phyloP scores from a whole-genome alignment of 1,284 basidiomycete genomes.

The Stereum hirsutum region DNA sequence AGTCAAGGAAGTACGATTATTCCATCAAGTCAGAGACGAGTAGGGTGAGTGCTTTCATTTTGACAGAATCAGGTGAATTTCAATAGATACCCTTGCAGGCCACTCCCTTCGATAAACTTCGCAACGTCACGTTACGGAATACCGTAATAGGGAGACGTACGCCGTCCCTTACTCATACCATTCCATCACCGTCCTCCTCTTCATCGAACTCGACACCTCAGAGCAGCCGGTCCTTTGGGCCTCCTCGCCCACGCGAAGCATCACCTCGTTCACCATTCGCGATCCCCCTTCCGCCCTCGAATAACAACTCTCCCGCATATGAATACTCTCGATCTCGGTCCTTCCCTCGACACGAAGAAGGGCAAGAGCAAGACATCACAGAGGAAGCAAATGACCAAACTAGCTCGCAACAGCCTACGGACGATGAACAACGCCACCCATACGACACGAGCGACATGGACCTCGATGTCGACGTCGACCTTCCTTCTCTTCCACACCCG shows the following conservation, averaged over 20 bases:
- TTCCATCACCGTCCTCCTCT: conserved; percentile 54
- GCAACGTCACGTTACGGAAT: conserved; percentile 51
- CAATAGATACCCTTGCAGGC: conserved; percentile 50
- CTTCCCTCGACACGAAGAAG: background rate
- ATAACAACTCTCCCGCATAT: conserved; percentile 28
- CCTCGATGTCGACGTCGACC: conserved; percentile 2
- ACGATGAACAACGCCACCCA: background rate
- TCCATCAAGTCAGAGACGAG: conserved; percentile 54
- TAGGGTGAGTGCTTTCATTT: conserved; percentile 31
- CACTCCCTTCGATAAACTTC: conserved; percentile 58
- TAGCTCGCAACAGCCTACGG: conserved; percentile 4
- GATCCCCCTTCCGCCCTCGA: conserved; percentile 47
- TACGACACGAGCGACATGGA: conserved; percentile 4
- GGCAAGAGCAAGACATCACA: conserved; percentile 4
- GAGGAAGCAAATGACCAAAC: too few species aligned
- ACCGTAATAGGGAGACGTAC: conserved; percentile 51
- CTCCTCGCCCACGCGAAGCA: conserved; percentile 26
- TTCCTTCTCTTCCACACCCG: too few species aligned
- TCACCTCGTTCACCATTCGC: conserved; percentile 40
- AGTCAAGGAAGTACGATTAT: conserved; percentile 40
- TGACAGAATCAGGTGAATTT: background rate
- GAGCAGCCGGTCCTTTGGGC: conserved; percentile 36
- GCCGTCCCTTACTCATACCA: conserved; percentile 60
- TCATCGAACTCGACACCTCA: conserved; percentile 53
- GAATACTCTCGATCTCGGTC: conserved; percentile 4